A percentile compares a stretch with the other conserved stretches of the same genome.
phyloP scores from a whole-genome alignment of 2,329 filamentous ascomycete genomes.

The Bipolaris gigantea region DNA sequence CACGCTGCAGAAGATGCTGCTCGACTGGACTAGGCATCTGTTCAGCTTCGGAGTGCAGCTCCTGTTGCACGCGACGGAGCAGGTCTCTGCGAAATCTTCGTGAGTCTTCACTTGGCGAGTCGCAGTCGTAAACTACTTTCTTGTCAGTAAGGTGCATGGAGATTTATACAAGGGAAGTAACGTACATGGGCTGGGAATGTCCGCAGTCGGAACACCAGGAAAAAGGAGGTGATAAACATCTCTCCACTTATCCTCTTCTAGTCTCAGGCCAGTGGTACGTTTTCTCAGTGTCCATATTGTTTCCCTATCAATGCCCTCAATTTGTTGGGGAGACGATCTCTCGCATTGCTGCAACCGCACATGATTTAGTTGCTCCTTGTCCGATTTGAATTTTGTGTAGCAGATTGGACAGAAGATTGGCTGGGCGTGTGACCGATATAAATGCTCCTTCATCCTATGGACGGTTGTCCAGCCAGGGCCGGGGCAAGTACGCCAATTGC shows the following conservation, averaged over 20 bases:
- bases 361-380: conserved; percentile 39
- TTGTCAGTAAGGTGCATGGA: neutral
- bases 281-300: conserved; percentile 43
- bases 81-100: conserved; percentile 42
- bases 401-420: conserved; percentile 46
- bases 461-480: conserved; percentile 46
- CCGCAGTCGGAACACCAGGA: conserved; percentile 30
- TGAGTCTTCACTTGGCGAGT: conserved; percentile 29
- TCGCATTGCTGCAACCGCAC: conserved; percentile 32
- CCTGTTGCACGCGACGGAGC: conserved; percentile 35
- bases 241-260: conserved; percentile 46
- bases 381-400: conserved; percentile 41
- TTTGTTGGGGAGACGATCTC: conserved; percentile 23
- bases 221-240: conserved; percentile 47
- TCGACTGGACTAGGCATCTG: conserved; percentile 25
- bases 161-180: neutral
- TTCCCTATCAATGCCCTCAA: conserved; percentile 46
- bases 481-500: conserved; percentile 42
- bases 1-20: conserved; percentile 31
- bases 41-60: conserved; percentile 33
- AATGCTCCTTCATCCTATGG: conserved; percentile 49
- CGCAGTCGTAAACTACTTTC: conserved; percentile 39
- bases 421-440: conserved; percentile 46
- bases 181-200: conserved; percentile 44
- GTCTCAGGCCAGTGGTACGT: conserved; percentile 33